Percentiles rank a stretch among this genome's conserved stretches.
Conservation (phyloP, 345 rosid species). For the Citrus sinensis region DVS_A1.0 CM039162.1:28711501-28712000, state of each 20-base stretch:
- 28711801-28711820: conserved; percentile 83
- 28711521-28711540: conserved; percentile 43
- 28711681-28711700: neutral
- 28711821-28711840: conserved; percentile 34
- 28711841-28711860: neutral
- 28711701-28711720: neutral
- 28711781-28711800: conserved; percentile 69
- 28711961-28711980: no score
- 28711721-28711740: conserved; percentile 64
- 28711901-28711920: no score
- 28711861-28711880: no score
- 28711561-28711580: conserved; percentile 75
- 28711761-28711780: conserved; percentile 70
- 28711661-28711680: no score
- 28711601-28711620: conserved; percentile 57
- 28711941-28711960: accelerated
- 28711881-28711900: no score
- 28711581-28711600: conserved; percentile 79
- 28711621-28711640: conserved; percentile 41
- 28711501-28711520: conserved; percentile 76
- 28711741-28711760: conserved; percentile 59
- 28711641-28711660: no score
- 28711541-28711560: conserved; percentile 69
- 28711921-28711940: no score
- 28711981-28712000: no score